These are phyloP conservation scores for Coemansia sp. DNA, from an alignment of 192 early-diverging fungal genomes.

Conservation along the genomic window DNA sequence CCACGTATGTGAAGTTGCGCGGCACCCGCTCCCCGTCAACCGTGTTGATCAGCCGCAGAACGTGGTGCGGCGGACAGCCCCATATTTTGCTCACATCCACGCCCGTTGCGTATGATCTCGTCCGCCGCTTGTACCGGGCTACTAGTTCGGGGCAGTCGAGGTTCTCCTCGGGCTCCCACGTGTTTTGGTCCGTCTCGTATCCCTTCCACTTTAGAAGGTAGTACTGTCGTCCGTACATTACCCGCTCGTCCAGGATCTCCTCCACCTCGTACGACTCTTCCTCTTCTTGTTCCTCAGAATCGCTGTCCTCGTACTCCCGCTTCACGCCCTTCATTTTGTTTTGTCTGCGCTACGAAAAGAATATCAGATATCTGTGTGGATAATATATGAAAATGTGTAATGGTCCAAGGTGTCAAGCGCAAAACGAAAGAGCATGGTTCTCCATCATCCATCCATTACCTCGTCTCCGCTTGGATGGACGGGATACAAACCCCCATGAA, in stretches of 20 bases:
- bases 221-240: conserved; percentile 12
- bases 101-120: conserved; percentile 15
- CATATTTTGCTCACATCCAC: conserved; percentile 19
- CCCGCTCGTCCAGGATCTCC: conserved; percentile 28
- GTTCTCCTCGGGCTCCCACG: conserved; percentile 49
- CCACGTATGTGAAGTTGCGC: conserved; percentile 32
- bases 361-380: no score
- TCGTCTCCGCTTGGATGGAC: no score
- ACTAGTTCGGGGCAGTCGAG: conserved; percentile 27
- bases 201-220: conserved; percentile 46
- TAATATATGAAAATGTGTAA: background rate
- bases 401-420: background rate
- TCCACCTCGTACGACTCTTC: conserved; percentile 30
- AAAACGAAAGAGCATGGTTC: no score
- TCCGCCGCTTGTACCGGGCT: conserved; percentile 11
- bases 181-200: conserved; percentile 29
- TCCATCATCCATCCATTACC: no score
- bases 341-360: background rate
- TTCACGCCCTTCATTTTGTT: background rate
- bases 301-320: background rate
- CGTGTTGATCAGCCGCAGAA: conserved; percentile 38
- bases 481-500: no score
- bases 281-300: background rate
- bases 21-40: conserved; percentile 32
- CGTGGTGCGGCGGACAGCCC: conserved; percentile 26